Conservation (phyloP, 345 rosid genomes). For the Citrus sinensis region DNA sequence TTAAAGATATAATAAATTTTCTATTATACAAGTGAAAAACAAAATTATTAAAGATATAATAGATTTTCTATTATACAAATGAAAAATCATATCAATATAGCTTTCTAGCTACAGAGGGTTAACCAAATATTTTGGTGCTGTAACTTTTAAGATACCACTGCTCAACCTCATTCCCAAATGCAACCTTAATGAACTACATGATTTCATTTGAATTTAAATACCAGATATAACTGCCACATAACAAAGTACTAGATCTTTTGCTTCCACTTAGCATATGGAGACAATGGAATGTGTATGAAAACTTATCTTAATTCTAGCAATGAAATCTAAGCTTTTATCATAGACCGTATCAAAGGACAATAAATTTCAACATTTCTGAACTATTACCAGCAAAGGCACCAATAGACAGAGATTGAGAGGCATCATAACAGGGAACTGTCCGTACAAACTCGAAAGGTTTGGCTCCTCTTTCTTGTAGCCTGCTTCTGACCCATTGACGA, state of each 20-base stretch:
- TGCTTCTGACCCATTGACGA: slow-evolving; percentile 62
- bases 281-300: neutral
- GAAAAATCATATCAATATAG: no score
- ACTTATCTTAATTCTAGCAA: neutral
- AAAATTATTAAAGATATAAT: no score
- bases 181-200: no score
- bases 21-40: no score
- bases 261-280: neutral
- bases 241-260: neutral
- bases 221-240: neutral
- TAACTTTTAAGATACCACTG: no score
- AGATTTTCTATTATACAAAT: no score
- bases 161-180: no score
- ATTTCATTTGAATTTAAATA: neutral
- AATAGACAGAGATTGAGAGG: slow-evolving; percentile 34
- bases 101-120: no score
- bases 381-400: slow-evolving; percentile 33
- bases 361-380: neutral
- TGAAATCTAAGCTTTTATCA: neutral
- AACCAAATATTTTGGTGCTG: no score
- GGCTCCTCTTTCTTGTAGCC: slow-evolving; percentile 56
- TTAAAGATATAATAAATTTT: no score
- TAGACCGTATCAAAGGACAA: neutral
- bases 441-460: slow-evolving; percentile 69
- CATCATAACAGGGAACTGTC: slow-evolving; percentile 60